Base-by-base conservation (phyloP, 805 yeast species). In the Kazachstania kunashirensis region DNA sequence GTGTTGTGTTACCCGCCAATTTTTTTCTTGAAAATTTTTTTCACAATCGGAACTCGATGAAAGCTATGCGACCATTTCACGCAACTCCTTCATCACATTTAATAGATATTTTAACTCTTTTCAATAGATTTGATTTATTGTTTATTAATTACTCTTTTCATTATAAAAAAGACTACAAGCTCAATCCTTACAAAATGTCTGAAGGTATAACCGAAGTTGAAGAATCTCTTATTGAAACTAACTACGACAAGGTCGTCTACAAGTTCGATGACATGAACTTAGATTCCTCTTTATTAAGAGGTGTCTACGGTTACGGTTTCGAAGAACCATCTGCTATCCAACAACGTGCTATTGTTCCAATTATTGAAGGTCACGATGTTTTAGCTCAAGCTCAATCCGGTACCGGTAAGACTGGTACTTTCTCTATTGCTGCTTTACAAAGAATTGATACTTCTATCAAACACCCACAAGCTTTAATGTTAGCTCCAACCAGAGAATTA, bases 311-410 rank as follows among this genome's bases (percentile, higher is more conserved):
- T 51, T 83, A 81, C 69, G 96, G 97, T 63, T 92, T 85, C 63
- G 97, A 89, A 68, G 75, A 77, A 37, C 98, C 98, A 48, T 86
- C 96, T 38, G 92, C 97, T 39, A 92, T 92, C 68, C 98, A 92
- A 70, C 88, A 86, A 59, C 78, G 98, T 64, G 98, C 97, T 46
- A 92, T 92, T 52, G 69, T 82, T 66, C 98, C 94, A 62, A 88
- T 92, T 63, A 81, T 86, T 53, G 79, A 78, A 57, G 96, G 96
- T 39, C 79, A 86, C 63, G 98, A 92, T 64, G 94, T 88, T 37
- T 77, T 92, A 46, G 98, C 98, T 43, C 98, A 92, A 68, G 97
- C 98, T 41, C 98, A 92, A 67, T 85, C 96, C 25, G 98, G 98
- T 66, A 92, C 98, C 34, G 98, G 98, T 66, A 92, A 92, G 69